Percentiles rank a stretch among this genome's conserved stretches.
These are phyloP conservation scores for Lithohypha guttulata DNA, from an alignment of 2,329 filamentous ascomycete species.

Conservation along the genomic window DNA sequence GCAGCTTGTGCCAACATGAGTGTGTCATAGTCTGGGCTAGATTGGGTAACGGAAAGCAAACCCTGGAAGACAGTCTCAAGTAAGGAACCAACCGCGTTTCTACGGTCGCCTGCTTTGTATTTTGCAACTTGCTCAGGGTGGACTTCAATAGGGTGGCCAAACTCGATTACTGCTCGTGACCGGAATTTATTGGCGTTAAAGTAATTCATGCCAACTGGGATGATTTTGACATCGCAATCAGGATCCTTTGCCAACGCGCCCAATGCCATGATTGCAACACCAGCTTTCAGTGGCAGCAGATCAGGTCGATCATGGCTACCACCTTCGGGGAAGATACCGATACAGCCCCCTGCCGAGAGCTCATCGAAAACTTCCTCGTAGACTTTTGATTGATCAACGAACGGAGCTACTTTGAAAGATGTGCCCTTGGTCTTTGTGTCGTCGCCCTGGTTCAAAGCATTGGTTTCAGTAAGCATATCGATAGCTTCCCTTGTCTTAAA, in stretches of 20 bases:
- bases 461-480: constrained; percentile 69
- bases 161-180: constrained; percentile 89
- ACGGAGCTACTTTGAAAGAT: constrained; percentile 77
- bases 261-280: constrained; percentile 95
- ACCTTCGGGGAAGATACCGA: constrained; percentile 94
- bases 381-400: constrained; percentile 86
- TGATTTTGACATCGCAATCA: constrained; percentile 81
- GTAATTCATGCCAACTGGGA: constrained; percentile 98
- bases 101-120: constrained; percentile 70
- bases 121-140: constrained; percentile 70
- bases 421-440: constrained; percentile 44
- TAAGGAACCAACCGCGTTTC: constrained; percentile 76
- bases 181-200: constrained; percentile 98
- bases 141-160: constrained; percentile 79
- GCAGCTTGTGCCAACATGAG: constrained; percentile 93
- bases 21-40: constrained; percentile 87
- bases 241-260: constrained; percentile 78
- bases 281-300: constrained; percentile 84
- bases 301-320: constrained; percentile 92
- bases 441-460: not conserved
- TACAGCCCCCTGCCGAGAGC: constrained; percentile 70
- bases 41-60: constrained; percentile 79
- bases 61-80: constrained; percentile 79
- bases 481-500: constrained; percentile 69
- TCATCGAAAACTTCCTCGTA: constrained; percentile 87